These are phyloP conservation scores for Mycena rebaudengoi DNA, from an alignment of 768 basidiomycete genomes.

Conservation along the genomic window DNA sequence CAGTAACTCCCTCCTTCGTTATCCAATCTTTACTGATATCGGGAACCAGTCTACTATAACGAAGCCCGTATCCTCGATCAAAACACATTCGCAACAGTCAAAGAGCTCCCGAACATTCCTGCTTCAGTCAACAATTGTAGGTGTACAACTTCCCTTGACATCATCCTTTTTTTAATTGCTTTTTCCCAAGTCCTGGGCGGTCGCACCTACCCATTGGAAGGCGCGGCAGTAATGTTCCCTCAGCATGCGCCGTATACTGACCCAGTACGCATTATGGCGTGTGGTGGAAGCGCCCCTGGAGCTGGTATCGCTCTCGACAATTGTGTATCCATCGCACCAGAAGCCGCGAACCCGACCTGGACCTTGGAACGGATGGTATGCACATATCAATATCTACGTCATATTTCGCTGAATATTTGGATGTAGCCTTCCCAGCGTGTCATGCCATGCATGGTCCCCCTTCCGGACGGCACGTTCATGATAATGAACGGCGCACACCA, in stretches of 20 bases:
- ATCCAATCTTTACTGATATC: neutral
- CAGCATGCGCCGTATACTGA: conserved; percentile 78
- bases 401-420: neutral
- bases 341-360: conserved; percentile 70
- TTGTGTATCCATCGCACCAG: conserved; percentile 75
- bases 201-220: conserved; percentile 82
- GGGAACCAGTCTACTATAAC: conserved; percentile 72
- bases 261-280: conserved; percentile 71
- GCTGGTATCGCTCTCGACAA: conserved; percentile 68
- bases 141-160: conserved; percentile 11
- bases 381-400: neutral
- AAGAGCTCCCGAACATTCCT: conserved; percentile 74
- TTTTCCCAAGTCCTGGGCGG: conserved; percentile 63
- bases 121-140: conserved; percentile 74
- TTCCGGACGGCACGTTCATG: conserved; percentile 80
- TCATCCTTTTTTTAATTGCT: neutral
- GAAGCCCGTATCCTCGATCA: conserved; percentile 84
- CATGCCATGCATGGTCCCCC: conserved; percentile 56
- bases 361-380: conserved; percentile 83
- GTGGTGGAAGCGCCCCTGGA: conserved; percentile 77
- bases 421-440: conserved; percentile 47
- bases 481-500: conserved; percentile 79
- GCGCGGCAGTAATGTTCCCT: conserved; percentile 74
- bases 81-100: conserved; percentile 66
- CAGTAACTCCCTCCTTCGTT: conserved; percentile 58